These are phyloP conservation scores for Cryphonectria carpinicola DNA, from an alignment of 2,329 filamentous ascomycete genomes.

Conservation along the genomic window DNA sequence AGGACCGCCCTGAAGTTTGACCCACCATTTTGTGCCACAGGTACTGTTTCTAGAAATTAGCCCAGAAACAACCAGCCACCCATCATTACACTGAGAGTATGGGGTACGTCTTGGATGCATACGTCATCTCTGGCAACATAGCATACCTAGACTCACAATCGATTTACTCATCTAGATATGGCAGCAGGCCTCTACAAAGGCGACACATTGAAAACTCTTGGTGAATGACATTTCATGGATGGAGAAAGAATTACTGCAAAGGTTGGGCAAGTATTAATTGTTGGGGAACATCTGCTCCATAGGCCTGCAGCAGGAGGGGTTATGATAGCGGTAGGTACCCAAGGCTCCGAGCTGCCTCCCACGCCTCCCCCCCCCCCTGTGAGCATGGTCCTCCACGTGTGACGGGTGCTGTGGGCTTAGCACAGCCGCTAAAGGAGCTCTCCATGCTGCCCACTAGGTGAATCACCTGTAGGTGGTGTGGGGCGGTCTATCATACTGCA, in stretches of 20 bases:
- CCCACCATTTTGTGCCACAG: background rate
- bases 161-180: background rate
- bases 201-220: background rate
- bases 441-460: background rate
- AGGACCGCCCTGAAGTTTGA: background rate
- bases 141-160: background rate
- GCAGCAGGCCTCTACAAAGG: background rate
- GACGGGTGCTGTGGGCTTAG: background rate
- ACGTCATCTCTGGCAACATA: background rate
- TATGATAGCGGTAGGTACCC: constrained; percentile 5
- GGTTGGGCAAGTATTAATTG: background rate
- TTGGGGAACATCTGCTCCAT: background rate
- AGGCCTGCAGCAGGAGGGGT: background rate
- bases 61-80: background rate
- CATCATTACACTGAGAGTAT: background rate
- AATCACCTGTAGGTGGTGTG: background rate
- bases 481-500: background rate
- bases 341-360: background rate
- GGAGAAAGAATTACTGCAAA: background rate
- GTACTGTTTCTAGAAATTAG: background rate
- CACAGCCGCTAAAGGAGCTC: constrained; percentile 7
- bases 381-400: constrained; percentile 5
- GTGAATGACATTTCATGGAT: background rate
- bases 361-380: background rate
- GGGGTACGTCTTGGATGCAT: background rate